Conservation (phyloP, 495 filamentous ascomycete species). For the Elasticomyces elasticus region DNA sequence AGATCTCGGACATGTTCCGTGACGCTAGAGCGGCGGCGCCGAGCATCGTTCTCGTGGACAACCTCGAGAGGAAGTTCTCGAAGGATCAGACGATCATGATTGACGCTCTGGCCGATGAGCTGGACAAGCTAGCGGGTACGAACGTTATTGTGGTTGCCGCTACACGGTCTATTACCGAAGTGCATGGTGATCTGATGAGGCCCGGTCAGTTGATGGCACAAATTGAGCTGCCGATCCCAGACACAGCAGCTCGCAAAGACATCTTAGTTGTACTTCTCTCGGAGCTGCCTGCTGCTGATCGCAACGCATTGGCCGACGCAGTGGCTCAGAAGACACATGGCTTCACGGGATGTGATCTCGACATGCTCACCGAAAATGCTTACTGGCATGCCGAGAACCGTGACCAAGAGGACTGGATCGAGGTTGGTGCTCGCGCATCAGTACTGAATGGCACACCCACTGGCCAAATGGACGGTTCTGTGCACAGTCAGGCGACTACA, state of each 20-base stretch:
- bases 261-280: constrained; percentile 51
- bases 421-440: background rate
- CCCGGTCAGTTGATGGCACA: constrained; percentile 57
- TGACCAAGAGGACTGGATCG: background rate
- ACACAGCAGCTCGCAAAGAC: constrained; percentile 56
- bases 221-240: constrained; percentile 73
- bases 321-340: constrained; percentile 56
- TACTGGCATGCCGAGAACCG: background rate
- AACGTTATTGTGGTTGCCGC: constrained; percentile 63
- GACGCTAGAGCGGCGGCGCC: constrained; percentile 63
- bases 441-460: background rate
- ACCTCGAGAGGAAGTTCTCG: constrained; percentile 60
- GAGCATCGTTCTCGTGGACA: constrained; percentile 73
- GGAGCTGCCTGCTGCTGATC: constrained; percentile 31
- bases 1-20: constrained; percentile 60
- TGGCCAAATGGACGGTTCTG: constrained; percentile 1
- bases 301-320: constrained; percentile 26
- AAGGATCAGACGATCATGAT: constrained; percentile 24
- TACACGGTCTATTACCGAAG: constrained; percentile 58
- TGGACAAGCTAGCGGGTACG: constrained; percentile 34
- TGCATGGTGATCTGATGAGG: constrained; percentile 63
- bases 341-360: constrained; percentile 57
- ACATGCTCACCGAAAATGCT: constrained; percentile 32
- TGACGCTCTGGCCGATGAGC: constrained; percentile 34
- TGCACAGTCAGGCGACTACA: constrained; percentile 13